phyloP scores from a whole-genome alignment of 2,329 filamentous ascomycete species.

The Fusarium stilboides region DNA sequence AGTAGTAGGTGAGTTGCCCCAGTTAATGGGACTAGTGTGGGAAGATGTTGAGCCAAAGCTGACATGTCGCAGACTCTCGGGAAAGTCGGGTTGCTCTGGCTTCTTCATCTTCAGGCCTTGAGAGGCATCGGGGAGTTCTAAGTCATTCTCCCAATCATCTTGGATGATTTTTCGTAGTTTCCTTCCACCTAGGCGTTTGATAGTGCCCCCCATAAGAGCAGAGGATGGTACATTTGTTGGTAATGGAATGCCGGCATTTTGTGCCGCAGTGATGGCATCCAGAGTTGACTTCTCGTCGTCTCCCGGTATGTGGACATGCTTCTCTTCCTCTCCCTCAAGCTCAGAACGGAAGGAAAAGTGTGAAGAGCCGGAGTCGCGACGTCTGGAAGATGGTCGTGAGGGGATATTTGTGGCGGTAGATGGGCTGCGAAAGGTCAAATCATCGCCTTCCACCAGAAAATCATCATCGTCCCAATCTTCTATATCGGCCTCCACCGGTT shows the following conservation, averaged over 20 bases:
- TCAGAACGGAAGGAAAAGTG: constrained; percentile 87
- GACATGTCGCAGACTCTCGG: constrained; percentile 78
- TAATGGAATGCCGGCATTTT: constrained; percentile 91
- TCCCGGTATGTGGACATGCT: constrained; percentile 86
- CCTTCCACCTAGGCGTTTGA: constrained; percentile 86
- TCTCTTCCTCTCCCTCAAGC: constrained; percentile 88
- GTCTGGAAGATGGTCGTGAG: constrained; percentile 60
- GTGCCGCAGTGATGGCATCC: constrained; percentile 89
- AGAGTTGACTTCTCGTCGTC: constrained; percentile 88
- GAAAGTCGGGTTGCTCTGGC: constrained; percentile 73
- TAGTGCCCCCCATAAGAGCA: constrained; percentile 91
- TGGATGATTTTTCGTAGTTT: constrained; percentile 81
- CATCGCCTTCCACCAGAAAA: constrained; percentile 78
- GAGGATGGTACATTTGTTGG: constrained; percentile 89
- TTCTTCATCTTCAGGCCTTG: constrained; percentile 76
- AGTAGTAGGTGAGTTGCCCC: constrained; percentile 49
- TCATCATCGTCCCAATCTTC: constrained; percentile 88
- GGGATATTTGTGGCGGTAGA: constrained; percentile 61
- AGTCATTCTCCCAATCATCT: constrained; percentile 86
- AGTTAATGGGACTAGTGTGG: constrained; percentile 67
- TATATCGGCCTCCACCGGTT: constrained; percentile 72
- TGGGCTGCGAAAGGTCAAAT: constrained; percentile 72
- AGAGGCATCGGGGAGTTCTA: constrained; percentile 75
- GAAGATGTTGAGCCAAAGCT: constrained; percentile 65
- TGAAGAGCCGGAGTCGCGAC: constrained; percentile 85